Evolutionary conservation across 2,329 filamentous ascomycete species (phyloP).

Genomic region (Colletotrichum melonis): DNA sequence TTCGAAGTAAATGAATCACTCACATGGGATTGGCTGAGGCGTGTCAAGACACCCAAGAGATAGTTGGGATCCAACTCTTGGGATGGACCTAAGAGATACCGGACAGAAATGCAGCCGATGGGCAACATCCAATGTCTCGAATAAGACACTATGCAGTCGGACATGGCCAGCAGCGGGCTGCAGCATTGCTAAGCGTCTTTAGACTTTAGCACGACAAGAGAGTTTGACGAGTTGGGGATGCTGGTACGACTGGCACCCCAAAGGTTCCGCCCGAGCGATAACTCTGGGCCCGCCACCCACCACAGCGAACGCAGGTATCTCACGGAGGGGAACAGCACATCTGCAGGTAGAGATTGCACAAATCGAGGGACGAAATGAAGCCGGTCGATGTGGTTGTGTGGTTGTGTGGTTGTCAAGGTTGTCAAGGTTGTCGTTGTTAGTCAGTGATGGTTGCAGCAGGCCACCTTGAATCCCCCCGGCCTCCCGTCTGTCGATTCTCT

Average conservation of each 20-base stretch:
- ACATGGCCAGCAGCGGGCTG: background rate
- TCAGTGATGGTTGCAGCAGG: background rate
- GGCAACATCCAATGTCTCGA: background rate
- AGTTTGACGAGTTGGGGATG: constrained; percentile 1
- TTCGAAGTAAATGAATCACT: background rate
- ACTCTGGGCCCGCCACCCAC: background rate
- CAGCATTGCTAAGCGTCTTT: background rate
- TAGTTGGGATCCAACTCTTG: background rate
- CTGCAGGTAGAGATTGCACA: constrained; percentile 2
- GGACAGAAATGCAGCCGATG: background rate
- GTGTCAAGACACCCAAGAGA: background rate
- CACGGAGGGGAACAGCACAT: background rate
- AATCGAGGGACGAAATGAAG: background rate
- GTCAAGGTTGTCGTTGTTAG: background rate
- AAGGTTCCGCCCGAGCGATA: background rate
- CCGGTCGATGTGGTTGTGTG: background rate
- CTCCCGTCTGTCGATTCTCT: background rate
- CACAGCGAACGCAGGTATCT: background rate
- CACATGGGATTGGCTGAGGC: background rate
- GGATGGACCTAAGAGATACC: background rate
- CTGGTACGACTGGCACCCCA: background rate
- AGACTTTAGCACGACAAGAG: background rate
- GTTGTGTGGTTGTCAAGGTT: background rate
- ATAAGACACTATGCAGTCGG: background rate
- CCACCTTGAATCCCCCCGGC: background rate